Percentiles rank a stretch among this genome's conserved stretches.
phyloP scores from a whole-genome alignment of 2,329 filamentous ascomycete species.

The Arthroderma uncinatum region DNA sequence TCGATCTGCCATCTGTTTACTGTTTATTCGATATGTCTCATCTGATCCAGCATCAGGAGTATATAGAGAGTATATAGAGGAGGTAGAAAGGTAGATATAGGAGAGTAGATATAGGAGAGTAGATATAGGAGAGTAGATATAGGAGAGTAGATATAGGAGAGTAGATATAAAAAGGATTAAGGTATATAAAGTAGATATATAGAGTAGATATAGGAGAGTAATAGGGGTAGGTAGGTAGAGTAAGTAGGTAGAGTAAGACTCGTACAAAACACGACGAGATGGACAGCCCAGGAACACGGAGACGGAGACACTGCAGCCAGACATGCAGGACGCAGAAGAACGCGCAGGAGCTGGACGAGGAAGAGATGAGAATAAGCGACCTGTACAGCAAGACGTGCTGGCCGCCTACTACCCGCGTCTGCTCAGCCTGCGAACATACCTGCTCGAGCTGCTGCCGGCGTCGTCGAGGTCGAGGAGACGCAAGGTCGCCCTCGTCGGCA shows the following conservation, averaged over 20 bases:
- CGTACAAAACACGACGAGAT: not conserved
- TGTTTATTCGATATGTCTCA: too few relatives aligned
- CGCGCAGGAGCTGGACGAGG: not conserved
- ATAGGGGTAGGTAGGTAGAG: too few relatives aligned
- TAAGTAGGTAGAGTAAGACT: too few relatives aligned
- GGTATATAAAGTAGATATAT: too few relatives aligned
- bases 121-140: too few relatives aligned
- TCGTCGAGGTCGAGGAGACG: slow-evolving; percentile 48
- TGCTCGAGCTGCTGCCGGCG: slow-evolving; percentile 54
- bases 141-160: too few relatives aligned
- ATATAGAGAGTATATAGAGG: too few relatives aligned
- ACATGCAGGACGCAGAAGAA: too few relatives aligned
- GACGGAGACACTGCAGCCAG: not conserved
- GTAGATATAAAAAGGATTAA: too few relatives aligned
- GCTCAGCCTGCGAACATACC: slow-evolving; percentile 57
- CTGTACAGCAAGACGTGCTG: slow-evolving; percentile 49
- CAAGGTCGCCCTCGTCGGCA: slow-evolving; percentile 24
- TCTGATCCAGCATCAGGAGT: too few relatives aligned
- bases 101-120: not conserved
- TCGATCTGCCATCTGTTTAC: too few relatives aligned
- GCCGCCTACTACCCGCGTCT: slow-evolving; percentile 56
- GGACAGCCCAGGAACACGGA: not conserved
- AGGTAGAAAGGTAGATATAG: not conserved
- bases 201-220: too few relatives aligned
- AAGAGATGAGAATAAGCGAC: not conserved